Percentiles rank a stretch among this genome's conserved stretches.
These are phyloP conservation scores for Nicotiana attenuata DNA, from an alignment of 257 asterid genomes.

Conservation along the genomic window DNA sequence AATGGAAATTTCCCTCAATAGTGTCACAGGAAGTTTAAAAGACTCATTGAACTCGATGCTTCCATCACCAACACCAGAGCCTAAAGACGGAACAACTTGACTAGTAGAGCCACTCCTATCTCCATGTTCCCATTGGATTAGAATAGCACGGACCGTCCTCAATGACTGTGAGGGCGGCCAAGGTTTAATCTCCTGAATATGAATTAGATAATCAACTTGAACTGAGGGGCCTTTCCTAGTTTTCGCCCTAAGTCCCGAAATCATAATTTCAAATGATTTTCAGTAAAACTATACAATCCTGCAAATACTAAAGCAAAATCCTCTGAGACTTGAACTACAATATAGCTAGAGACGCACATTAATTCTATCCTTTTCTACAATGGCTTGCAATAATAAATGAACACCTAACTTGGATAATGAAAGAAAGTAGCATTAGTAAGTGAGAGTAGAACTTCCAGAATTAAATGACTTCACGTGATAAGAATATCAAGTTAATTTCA, in stretches of 20 bases:
- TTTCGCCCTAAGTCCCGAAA: conserved; percentile 55
- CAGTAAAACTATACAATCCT: neutral
- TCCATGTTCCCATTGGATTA: conserved; percentile 79
- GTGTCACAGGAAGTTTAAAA: conserved; percentile 54
- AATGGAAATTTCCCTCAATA: conserved; percentile 41
- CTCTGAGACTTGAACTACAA: neutral
- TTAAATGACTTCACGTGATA: neutral
- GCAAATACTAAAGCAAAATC: neutral
- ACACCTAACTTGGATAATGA: neutral
- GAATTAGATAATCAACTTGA: conserved; percentile 53
- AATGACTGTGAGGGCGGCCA: conserved; percentile 92
- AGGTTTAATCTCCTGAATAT: conserved; percentile 65
- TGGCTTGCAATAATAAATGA: neutral
- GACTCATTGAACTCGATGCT: conserved; percentile 64
- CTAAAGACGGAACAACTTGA: conserved; percentile 54
- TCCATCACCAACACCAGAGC: conserved; percentile 56
- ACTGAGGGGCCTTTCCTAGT: conserved; percentile 43
- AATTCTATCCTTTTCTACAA: neutral
- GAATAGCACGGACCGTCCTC: conserved; percentile 43
- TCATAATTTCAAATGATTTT: conserved; percentile 33
- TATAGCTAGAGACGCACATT: neutral
- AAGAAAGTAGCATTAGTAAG: neutral
- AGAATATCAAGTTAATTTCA: neutral
- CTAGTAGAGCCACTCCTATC: conserved; percentile 51
- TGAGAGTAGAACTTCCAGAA: neutral